These are phyloP conservation scores for Mangifera indica DNA, from an alignment of 345 rosid species.

Conservation along the genomic window DNA sequence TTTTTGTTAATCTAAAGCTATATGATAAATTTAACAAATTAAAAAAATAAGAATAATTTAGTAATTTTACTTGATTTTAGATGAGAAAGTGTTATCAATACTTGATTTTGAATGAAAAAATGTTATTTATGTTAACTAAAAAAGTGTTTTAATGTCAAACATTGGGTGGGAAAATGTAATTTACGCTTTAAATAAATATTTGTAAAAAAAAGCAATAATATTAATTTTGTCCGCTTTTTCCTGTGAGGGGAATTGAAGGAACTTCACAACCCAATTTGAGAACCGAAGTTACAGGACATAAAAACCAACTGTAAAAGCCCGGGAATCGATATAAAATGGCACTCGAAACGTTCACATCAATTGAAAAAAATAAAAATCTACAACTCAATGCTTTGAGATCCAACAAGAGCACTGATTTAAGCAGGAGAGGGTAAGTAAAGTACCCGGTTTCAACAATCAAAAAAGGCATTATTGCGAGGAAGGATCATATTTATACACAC, in stretches of 20 bases:
- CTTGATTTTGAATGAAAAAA: too few relatives aligned
- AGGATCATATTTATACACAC: background rate
- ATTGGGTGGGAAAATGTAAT: too few relatives aligned
- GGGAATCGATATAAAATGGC: background rate
- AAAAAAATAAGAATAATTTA: too few relatives aligned
- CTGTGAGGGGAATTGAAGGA: background rate
- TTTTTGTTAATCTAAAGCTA: too few relatives aligned
- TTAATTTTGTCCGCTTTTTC: too few relatives aligned
- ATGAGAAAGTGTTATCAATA: too few relatives aligned
- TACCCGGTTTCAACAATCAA: conserved; percentile 9
- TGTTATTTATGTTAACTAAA: too few relatives aligned
- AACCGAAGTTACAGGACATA: background rate
- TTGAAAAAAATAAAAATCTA: background rate
- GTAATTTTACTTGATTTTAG: too few relatives aligned
- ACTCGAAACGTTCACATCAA: background rate
- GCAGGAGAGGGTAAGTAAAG: background rate
- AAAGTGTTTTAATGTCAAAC: too few relatives aligned
- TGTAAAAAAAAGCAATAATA: background rate
- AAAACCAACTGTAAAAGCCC: conserved; percentile 3
- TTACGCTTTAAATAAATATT: too few relatives aligned
- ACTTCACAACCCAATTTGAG: background rate
- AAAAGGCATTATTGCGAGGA: background rate
- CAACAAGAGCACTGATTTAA: background rate
- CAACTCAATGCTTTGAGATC: conserved; percentile 10
- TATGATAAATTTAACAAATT: too few relatives aligned